Base-by-base conservation (phyloP, 306 rosid species). In the Dalbergia cultrata region DNA sequence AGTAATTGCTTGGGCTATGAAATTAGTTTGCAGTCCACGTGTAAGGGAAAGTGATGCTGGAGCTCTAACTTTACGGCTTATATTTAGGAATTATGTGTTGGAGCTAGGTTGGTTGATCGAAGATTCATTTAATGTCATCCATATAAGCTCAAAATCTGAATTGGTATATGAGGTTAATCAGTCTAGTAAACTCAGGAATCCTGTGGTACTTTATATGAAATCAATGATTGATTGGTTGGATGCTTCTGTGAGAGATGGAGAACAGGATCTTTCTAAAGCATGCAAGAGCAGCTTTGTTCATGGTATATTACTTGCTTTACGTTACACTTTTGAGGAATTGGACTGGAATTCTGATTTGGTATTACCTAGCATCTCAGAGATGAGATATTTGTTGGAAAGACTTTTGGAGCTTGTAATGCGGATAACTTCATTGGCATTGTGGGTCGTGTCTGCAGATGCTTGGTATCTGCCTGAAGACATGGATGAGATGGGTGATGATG, bases 11-110 rank as follows among this genome's bases (percentile, higher is more conserved):
- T 95, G 97, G 90, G 93, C 99, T 49, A 91, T 82, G 91, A 87
- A 68, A 79, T 91, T 93, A 86, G 96, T 93, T 85, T 95, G 93
- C 86, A 95, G 99, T 85, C 97, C 97, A 21, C 99, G 98, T 78
- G 99, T 95, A 80, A 88, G 99, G 88, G 99, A 95, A 86, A 91
- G 98, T 85, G 99, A 95, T 82, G 99, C 99, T 47, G 99, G 99
- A 80, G 97, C 99, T 82, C 84, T 95, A 61, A 81, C 90, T 59
- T 85, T 95, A 70, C 90, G 98, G 73, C 92, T 95, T 65, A 80
- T 93, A 69, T 95, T 95, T 89, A 87, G 94, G 77, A 95, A 95
- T 88, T 95, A 95, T 75, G 98, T 90, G 21, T 62, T 93, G 86
- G 93, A 93, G 75, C 91, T 88, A 68, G 96, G 99, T 34, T 90